Evolutionary conservation across 805 yeast species (phyloP), one percentile per base, ranked within the genome.

Genomic region (Sugiyamaella mastotermitis): DNA sequence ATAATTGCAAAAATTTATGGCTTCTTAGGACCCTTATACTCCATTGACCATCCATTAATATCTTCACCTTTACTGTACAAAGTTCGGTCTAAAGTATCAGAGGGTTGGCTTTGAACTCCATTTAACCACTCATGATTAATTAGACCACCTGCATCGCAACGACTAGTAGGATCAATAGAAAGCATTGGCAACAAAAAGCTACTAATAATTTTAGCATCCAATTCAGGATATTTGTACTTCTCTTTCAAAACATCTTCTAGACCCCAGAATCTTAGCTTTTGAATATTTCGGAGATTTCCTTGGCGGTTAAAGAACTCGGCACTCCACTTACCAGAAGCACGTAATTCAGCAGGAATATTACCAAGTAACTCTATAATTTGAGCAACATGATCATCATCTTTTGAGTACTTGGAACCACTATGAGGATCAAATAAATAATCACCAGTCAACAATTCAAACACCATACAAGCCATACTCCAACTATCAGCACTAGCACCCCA

Each of bases 401-500:
- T 88, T 34, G 79, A 58, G 61, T 85, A 90, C 3, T 82, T 67
- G 27, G 49, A 33, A 23, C 66, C 66, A 25, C 50, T 49, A 37
- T 78, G 74, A 4, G 98, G 98, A 58, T 90, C 97, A 59, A 90
- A 92, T 35, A 92, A 61, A 53, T 88, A 88, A 60, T 90, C 97
- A 3, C 97, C 97, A 0, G 98, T 90, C 31, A 90, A 61, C 17
- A 92, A 68, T 64, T 92, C 98, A 62, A 92, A 92, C 1, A 83
- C 68, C 52, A 92, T 63, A 62, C 97, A 88, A 0, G 94, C 97
- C 52, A 83, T 68, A n/a, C 95, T 83, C 98, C 98, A 92, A 33
- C 90, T 72, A 61, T 92, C 98, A 1, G 94, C 80, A 38, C 90
- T 78, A 37, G 95, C 87, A 1, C 98, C 98, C 98, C 98, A 92